Evolutionary conservation across 2,329 filamentous ascomycete genomes (phyloP).

Genomic region (Nemania diffusa): DNA sequence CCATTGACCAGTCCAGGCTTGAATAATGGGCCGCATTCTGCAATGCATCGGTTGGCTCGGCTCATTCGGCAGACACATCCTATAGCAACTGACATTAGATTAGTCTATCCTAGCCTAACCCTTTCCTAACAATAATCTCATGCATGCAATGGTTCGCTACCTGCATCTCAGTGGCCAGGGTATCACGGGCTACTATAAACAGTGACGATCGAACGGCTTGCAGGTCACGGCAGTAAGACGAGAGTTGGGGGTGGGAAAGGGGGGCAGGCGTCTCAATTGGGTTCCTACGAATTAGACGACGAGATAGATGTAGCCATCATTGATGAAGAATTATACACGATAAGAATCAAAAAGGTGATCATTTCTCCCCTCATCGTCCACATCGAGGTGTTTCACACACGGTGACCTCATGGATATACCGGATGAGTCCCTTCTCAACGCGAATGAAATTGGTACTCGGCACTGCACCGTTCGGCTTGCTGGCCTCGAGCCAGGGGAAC

Average conservation of each 20-base stretch:
- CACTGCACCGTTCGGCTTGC: conserved; percentile 40
- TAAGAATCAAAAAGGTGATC: neutral
- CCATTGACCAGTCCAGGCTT: neutral
- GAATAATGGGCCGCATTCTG: neutral
- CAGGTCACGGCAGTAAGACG: neutral
- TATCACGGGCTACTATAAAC: neutral
- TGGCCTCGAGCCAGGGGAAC: conserved; percentile 46
- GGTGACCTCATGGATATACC: conserved; percentile 48
- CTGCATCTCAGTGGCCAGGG: neutral
- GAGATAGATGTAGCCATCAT: neutral
- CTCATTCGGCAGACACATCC: neutral
- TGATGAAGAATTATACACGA: neutral
- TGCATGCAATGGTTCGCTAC: neutral
- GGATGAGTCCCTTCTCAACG: conserved; percentile 45
- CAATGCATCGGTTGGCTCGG: neutral
- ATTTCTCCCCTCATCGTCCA: conserved; percentile 34
- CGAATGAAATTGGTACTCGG: conserved; percentile 48
- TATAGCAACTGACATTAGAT: neutral
- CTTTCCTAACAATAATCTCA: neutral
- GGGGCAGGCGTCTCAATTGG: neutral
- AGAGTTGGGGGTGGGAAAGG: neutral
- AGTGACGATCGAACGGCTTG: neutral
- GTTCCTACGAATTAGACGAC: neutral
- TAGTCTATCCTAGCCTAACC: neutral
- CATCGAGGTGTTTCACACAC: conserved; percentile 42